phyloP scores from a whole-genome alignment of 768 basidiomycete species.

The Pleurotus giganteus region DNA sequence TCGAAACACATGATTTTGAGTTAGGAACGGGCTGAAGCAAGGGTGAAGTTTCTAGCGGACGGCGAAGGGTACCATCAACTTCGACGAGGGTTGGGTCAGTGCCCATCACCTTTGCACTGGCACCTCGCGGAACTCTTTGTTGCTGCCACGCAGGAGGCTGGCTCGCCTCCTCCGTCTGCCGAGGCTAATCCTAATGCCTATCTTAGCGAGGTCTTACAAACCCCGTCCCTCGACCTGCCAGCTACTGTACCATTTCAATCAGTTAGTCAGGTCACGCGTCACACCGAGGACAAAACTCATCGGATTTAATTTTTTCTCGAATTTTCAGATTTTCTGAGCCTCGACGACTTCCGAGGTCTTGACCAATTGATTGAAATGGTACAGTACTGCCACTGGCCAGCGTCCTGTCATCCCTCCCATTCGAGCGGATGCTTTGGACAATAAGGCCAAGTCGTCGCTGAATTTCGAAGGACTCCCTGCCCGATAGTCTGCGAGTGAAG shows the following conservation, averaged over 20 bases:
- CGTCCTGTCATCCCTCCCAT: conserved; percentile 45
- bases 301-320: too few species aligned
- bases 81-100: conserved; percentile 83
- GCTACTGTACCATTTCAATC: too few species aligned
- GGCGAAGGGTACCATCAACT: conserved; percentile 64
- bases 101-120: conserved; percentile 93
- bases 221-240: conserved; percentile 75
- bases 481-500: too few species aligned
- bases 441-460: conserved; percentile 35
- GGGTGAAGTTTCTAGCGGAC: neutral
- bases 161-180: conserved; percentile 66
- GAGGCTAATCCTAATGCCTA: conserved; percentile 79
- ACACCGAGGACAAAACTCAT: too few species aligned
- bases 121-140: conserved; percentile 81
- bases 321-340: too few species aligned
- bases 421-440: conserved; percentile 46
- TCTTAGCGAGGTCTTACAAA: conserved; percentile 71
- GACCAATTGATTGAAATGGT: too few species aligned
- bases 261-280: too few species aligned
- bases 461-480: conserved; percentile 76
- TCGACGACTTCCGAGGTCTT: too few species aligned
- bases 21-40: conserved; percentile 48
- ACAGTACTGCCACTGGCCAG: conserved; percentile 22
- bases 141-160: conserved; percentile 56
- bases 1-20: conserved; percentile 61